Evolutionary conservation across 2,329 filamentous ascomycete species (phyloP), one percentile per base, ranked within the genome.

Genomic region (Bipolaris cookei): DNA sequence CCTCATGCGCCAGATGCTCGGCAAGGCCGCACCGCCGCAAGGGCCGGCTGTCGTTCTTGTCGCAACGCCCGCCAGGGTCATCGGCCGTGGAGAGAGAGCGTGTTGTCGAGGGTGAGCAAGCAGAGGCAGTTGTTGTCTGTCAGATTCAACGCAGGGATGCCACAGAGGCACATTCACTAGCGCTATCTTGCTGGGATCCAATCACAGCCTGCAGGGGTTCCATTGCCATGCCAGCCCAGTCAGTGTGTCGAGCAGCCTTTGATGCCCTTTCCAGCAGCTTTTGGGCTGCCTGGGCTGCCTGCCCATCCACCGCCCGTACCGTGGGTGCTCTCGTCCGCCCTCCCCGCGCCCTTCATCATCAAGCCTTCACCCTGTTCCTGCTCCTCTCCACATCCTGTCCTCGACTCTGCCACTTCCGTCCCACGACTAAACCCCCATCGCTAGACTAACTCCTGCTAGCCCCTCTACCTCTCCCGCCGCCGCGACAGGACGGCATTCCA

Each of bases 401-500:
- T 51, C 56, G 23, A 37, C 32, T 35, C 43, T 34, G 35, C 46
- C 35, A 34, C 39, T 34, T n/a, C 39, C 39, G 14, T 18, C 39
- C 38, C 23, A 42, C 55, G 21, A 25, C 25, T 8, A 28, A 28
- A 28, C 25, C 32, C 23, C 13, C 28, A 43, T 44, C 20, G 48
- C 50, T 18, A 30, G 44, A 6, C 46, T 55, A 34, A 6, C 32
- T 55, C 28, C 41, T 44, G 20, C 42, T 51, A 62, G 53, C 65
- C 64, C 65, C 62, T 65, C 65, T 57, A 65, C 58, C 63, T 64
- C 64, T 47, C 56, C 55, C 51, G 55, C 45, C 54, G 48, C 35
- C 56, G 41, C 57, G 61, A 65, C 50, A 64, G 60, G 55, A 54
- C 60, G 62, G 64, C 64, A 64, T 60, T 58, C 65, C 63, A 60